phyloP scores from a whole-genome alignment of 768 basidiomycete species.

The Trametes cubensis region DNA sequence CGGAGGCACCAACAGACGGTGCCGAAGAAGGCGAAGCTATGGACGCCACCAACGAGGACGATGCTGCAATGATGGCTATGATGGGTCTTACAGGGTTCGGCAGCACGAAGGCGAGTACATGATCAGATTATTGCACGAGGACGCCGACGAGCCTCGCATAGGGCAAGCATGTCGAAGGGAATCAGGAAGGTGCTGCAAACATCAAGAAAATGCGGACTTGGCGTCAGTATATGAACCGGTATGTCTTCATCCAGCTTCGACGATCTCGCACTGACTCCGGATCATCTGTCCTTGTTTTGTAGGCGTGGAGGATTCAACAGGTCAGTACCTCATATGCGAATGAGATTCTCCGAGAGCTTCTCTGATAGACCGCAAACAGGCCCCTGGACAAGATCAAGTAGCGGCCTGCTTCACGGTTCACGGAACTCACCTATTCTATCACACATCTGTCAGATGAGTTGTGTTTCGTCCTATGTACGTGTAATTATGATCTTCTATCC shows the following conservation, averaged over 20 bases:
- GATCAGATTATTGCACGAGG: neutral
- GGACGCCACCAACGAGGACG: slow-evolving; percentile 64
- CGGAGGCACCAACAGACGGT: slow-evolving; percentile 54
- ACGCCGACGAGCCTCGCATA: slow-evolving; percentile 32
- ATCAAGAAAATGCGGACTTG: slow-evolving; percentile 87
- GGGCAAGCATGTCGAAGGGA: slow-evolving; percentile 82
- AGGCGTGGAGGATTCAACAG: slow-evolving; percentile 89
- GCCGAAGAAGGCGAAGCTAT: slow-evolving; percentile 51
- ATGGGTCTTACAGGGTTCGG: slow-evolving; percentile 93
- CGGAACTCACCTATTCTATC: neutral
- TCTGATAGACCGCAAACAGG: slow-evolving; percentile 44
- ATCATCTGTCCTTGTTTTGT: slow-evolving; percentile 18
- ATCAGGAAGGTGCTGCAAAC: slow-evolving; percentile 69
- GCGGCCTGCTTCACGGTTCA: neutral
- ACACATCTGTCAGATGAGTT: slow-evolving; percentile 7
- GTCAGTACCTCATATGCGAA: slow-evolving; percentile 37
- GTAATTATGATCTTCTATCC: slow-evolving; percentile 8
- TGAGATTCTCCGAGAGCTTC: neutral
- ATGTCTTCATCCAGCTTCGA: slow-evolving; percentile 26
- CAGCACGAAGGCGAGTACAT: slow-evolving; percentile 71
- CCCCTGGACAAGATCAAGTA: slow-evolving; percentile 96
- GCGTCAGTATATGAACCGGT: slow-evolving; percentile 99
- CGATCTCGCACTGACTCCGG: slow-evolving; percentile 17
- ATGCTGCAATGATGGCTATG: slow-evolving; percentile 81
- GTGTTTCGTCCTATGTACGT: slow-evolving; percentile 1